A percentile compares a stretch with the other conserved stretches of the same genome.
These are phyloP conservation scores for Pseudogymnoascus sp. DNA, from an alignment of 2,329 filamentous ascomycete species.

Conservation along the genomic window DNA sequence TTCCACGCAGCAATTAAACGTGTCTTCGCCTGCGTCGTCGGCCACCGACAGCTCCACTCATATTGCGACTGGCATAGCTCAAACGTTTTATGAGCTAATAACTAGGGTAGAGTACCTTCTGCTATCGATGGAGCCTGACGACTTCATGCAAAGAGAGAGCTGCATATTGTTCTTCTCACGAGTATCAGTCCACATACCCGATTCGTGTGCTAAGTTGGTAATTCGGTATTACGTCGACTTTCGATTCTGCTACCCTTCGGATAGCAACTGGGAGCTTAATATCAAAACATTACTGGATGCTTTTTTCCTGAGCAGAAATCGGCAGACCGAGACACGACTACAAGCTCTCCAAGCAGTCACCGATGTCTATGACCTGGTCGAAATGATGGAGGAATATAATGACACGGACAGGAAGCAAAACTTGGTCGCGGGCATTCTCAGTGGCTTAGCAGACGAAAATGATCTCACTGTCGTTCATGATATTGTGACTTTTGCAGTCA, in stretches of 20 bases:
- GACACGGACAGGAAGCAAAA: conserved; percentile 49
- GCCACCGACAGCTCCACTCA: conserved; percentile 20
- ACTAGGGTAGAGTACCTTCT: conserved; percentile 26
- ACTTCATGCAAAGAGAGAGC: conserved; percentile 57
- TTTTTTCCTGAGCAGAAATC: conserved; percentile 55
- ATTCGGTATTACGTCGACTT: conserved; percentile 63
- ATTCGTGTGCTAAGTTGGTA: conserved; percentile 56
- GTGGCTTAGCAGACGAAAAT: conserved; percentile 53
- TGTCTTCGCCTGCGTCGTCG: neutral
- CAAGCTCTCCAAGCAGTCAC: conserved; percentile 53
- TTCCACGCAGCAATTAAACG: conserved; percentile 14
- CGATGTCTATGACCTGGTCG: conserved; percentile 41
- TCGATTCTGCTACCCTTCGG: conserved; percentile 64
- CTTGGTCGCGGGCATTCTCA: conserved; percentile 54
- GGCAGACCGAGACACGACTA: conserved; percentile 55
- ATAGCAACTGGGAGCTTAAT: conserved; percentile 60
- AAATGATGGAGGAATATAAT: conserved; percentile 47
- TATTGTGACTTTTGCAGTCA: conserved; percentile 56
- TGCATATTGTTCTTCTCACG: conserved; percentile 60
- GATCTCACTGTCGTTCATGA: conserved; percentile 59
- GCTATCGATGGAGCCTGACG: conserved; percentile 35
- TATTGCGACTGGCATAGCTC: conserved; percentile 20
- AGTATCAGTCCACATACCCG: conserved; percentile 54
- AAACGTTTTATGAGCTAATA: conserved; percentile 26
- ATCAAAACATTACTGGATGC: conserved; percentile 51